Conservation (phyloP, 305 asterid species). For the Solanum chacoense region DNA sequence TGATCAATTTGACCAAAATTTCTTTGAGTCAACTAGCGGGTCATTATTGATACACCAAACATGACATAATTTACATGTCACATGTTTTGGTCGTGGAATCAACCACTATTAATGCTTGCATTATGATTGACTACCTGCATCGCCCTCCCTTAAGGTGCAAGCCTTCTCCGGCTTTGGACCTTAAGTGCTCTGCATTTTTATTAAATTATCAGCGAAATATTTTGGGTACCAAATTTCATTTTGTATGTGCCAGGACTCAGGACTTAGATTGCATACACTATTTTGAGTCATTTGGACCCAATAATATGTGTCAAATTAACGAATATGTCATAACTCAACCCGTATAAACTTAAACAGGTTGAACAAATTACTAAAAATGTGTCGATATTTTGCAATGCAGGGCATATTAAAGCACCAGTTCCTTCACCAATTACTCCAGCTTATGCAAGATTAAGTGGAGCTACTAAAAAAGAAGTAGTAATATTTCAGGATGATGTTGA, state of each 20-base stretch:
- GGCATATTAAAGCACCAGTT: conserved; percentile 20
- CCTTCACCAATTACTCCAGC: conserved; percentile 49
- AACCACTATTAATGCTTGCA: neutral
- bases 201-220: neutral
- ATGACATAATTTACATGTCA: neutral
- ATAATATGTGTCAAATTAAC: neutral
- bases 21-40: neutral
- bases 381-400: neutral
- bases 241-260: neutral
- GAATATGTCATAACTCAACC: neutral
- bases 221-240: neutral
- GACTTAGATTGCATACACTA: neutral
- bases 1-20: neutral
- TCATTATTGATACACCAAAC: neutral
- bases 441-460: conserved; percentile 14
- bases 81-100: accelerated
- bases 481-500: conserved; percentile 19
- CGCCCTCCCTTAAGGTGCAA: too few relatives aligned
- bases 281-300: neutral
- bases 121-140: neutral
- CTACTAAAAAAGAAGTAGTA: neutral
- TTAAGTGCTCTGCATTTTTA: neutral
- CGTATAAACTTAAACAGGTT: neutral
- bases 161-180: neutral
- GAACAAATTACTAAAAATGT: neutral